Conservation (phyloP, 257 asterid genomes). For the Thymus quinquecostatus region DNA sequence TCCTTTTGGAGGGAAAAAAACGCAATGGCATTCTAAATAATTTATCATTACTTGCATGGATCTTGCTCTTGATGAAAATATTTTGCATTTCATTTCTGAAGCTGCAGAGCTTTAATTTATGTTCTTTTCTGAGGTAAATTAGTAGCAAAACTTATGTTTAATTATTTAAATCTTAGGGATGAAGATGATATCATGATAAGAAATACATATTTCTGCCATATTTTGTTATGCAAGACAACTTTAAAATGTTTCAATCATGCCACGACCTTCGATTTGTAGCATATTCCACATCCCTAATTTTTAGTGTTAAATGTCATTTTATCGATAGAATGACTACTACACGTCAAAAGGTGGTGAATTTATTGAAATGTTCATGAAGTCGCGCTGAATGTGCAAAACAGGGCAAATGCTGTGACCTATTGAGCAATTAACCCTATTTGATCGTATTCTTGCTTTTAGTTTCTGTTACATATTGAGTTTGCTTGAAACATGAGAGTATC, state of each 20-base stretch:
- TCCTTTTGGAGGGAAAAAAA: slow-evolving; percentile 11
- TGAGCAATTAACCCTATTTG: background rate
- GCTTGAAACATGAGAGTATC: slow-evolving; percentile 2
- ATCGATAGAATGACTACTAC: too few species aligned
- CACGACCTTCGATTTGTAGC: too few species aligned
- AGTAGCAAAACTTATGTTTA: slow-evolving; percentile 8
- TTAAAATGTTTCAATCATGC: background rate
- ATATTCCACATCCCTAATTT: too few species aligned
- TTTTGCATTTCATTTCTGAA: background rate
- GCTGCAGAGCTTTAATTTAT: background rate
- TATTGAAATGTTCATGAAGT: background rate
- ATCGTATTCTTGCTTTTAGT: slow-evolving; percentile 1
- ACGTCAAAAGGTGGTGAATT: background rate
- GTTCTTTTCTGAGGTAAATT: slow-evolving; percentile 8
- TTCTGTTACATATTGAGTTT: background rate
- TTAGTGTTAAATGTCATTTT: too few species aligned
- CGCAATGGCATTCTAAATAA: background rate
- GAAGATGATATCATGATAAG: background rate
- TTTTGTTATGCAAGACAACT: background rate
- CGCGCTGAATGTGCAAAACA: background rate
- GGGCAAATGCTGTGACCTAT: background rate
- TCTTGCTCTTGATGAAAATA: background rate
- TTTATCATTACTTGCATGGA: background rate
- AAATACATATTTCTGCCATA: background rate
- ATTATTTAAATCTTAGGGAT: background rate